These are phyloP conservation scores for Marchantia polymorpha DNA, from an alignment of 225 moss, liverwort and hornwort genomes.

Conservation along the genomic window DNA sequence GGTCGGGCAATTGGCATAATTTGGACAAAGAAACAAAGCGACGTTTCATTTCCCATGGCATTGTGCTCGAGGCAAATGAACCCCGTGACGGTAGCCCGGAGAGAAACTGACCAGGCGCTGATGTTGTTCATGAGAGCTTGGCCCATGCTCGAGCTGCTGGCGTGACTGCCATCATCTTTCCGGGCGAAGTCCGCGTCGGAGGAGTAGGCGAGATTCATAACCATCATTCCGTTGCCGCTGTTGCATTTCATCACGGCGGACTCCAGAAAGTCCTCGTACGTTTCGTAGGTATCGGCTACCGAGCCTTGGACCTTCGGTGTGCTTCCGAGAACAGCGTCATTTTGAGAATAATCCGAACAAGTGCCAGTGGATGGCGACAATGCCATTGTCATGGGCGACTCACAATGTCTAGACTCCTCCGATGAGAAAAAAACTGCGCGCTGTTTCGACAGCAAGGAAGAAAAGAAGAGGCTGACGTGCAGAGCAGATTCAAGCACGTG, in stretches of 20 bases:
- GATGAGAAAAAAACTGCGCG: neutral
- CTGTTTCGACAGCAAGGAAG: neutral
- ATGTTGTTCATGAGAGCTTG: slow-evolving; percentile 27
- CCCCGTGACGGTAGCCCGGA: neutral
- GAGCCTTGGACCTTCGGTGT: slow-evolving; percentile 37
- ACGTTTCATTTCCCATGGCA: neutral
- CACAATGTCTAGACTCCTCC: too few species aligned
- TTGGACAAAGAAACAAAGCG: neutral
- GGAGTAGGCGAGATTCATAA: slow-evolving; percentile 22
- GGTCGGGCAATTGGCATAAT: neutral
- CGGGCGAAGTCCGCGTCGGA: slow-evolving; percentile 15
- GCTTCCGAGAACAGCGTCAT: slow-evolving; percentile 33
- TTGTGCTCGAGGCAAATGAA: neutral
- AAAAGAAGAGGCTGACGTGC: neutral
- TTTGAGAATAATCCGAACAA: slow-evolving; percentile 24
- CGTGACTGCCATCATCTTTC: neutral
- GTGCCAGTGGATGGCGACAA: slow-evolving; percentile 31
- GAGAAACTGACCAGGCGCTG: slow-evolving; percentile 31
- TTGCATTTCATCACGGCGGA: slow-evolving; percentile 17
- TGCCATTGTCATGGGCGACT: slow-evolving; percentile 39
- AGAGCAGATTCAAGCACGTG: neutral
- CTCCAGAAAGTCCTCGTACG: slow-evolving; percentile 27
- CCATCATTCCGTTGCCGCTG: slow-evolving; percentile 1
- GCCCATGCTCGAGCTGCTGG: slow-evolving; percentile 8
- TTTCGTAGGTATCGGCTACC: slow-evolving; percentile 17